Base-by-base conservation (phyloP, 2,329 filamentous ascomycete species). In the Sporothrix variecibatus region DNA sequence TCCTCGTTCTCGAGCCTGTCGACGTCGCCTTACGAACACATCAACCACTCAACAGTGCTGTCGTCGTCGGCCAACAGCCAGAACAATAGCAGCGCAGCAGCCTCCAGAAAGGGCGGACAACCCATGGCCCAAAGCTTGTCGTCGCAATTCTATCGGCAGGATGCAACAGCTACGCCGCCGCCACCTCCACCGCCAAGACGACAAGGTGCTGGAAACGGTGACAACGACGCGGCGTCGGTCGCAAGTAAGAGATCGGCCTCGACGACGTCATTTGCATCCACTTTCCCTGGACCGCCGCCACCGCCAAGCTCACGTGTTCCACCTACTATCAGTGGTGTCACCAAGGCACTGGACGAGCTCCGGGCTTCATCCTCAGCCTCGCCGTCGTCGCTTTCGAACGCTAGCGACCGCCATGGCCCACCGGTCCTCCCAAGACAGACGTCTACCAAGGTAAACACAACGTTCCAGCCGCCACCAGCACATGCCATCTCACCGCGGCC, bases 1-100 rank as follows among this genome's bases (percentile, higher is more conserved):
- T 88, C 87, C 0, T 84, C 87, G 0, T 85, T 85, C 75, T 88
- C 87, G 1, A 89, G 86, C 79, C 85, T 90, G 75, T 90, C 88
- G 11, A 89, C 85, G 72, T 90, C 87, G 26, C 87, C 87, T 1
- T 90, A 88, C 76, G 88, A 90, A 76, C 86, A 90, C 74, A 84
- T 90, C 74, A 86, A 85, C 75, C 82, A 87, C 70, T 87, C 88
- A 2, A 83, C 81, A 38, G 76, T 85, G 56, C 80, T 86, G 20
- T 83, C 84, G n/a, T 82, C 84, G 8, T 84, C 85, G 3, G 83
- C 83, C 15, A 84, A 85, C 26, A 85, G 82, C 75, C 82, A 85
- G 15, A 38, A 40, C 31, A 43, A 70, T 2, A 9, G 43, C 40
- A 40, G 72, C 2, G 26, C 72, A n/a, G 53, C 53, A 2, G 80